Conservation (phyloP, 495 filamentous ascomycete genomes). For the Parmelia sp. region DNA sequence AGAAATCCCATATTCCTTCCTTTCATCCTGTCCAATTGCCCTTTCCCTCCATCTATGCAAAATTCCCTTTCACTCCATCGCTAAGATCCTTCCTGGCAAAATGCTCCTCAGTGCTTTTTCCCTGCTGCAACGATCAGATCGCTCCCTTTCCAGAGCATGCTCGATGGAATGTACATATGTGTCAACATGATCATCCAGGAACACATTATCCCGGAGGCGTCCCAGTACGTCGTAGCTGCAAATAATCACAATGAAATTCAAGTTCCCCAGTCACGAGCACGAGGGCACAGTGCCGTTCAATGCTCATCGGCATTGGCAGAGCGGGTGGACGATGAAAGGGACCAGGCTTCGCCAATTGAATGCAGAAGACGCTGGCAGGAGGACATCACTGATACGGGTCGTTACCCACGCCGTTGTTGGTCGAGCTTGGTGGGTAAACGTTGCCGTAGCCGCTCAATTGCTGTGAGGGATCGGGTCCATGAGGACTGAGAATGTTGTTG, state of each 20-base stretch:
- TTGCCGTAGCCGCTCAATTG: slow-evolving; percentile 53
- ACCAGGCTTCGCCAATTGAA: slow-evolving; percentile 26
- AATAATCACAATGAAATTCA: slow-evolving; percentile 16
- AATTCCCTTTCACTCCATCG: slow-evolving; percentile 11
- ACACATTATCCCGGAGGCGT: background rate
- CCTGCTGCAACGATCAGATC: slow-evolving; percentile 16
- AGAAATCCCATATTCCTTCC: slow-evolving; percentile 6
- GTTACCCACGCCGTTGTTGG: slow-evolving; percentile 62
- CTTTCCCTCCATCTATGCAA: slow-evolving; percentile 38
- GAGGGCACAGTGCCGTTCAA: slow-evolving; percentile 1
- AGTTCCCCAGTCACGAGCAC: background rate
- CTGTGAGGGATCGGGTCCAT: slow-evolving; percentile 51
- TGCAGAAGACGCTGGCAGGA: slow-evolving; percentile 63
- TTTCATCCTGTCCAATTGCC: background rate
- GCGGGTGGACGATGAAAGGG: slow-evolving; percentile 1
- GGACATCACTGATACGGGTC: slow-evolving; percentile 58
- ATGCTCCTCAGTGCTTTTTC: slow-evolving; percentile 13
- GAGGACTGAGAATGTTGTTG: slow-evolving; percentile 54
- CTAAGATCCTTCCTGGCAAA: slow-evolving; percentile 8
- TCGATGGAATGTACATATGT: slow-evolving; percentile 15
- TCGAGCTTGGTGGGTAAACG: slow-evolving; percentile 51
- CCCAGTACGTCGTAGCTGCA: slow-evolving; percentile 1
- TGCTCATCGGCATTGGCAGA: background rate
- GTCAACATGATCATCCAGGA: slow-evolving; percentile 8
- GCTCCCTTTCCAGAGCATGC: slow-evolving; percentile 10